These are phyloP conservation scores for Amaranthus cruentus DNA, from an alignment of 148 eudicot genomes.

Conservation along the genomic window DNA sequence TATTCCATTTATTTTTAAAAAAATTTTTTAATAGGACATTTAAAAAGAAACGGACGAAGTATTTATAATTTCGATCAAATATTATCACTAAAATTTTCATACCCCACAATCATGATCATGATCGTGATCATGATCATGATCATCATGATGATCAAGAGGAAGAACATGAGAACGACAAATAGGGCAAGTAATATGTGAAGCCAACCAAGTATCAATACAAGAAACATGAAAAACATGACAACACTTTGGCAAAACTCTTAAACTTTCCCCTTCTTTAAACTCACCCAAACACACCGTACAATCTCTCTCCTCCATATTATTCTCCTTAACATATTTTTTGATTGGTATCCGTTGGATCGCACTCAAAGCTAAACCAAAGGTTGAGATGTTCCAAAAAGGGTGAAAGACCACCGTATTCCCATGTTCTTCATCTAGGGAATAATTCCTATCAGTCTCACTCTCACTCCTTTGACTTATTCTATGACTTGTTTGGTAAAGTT, in stretches of 20 bases:
- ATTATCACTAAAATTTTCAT: too few relatives aligned
- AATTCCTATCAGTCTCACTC: not conserved
- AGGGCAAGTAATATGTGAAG: constrained; percentile 71
- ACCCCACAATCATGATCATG: not conserved
- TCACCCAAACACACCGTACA: constrained; percentile 74
- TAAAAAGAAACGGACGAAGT: too few relatives aligned
- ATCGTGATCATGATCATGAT: not conserved
- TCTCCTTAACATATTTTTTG: constrained; percentile 39
- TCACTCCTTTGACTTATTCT: constrained; percentile 2
- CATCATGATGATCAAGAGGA: not conserved
- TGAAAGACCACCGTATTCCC: constrained; percentile 42
- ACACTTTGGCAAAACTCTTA: constrained; percentile 62
- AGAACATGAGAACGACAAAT: constrained; percentile 58
- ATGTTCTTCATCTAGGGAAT: constrained; percentile 37
- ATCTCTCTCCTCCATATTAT: constrained; percentile 38
- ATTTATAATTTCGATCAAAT: too few relatives aligned
- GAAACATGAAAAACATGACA: constrained; percentile 67
- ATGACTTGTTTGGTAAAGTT: constrained; percentile 22
- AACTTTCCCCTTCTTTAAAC: constrained; percentile 50
- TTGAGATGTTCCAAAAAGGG: constrained; percentile 61
- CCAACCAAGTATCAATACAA: constrained; percentile 83
- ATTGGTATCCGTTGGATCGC: constrained; percentile 43
- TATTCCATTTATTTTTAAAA: not conserved
- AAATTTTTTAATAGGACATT: too few relatives aligned
- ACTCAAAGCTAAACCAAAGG: constrained; percentile 52